These are phyloP conservation scores for Trichoderma sp. DNA, from an alignment of 2,329 filamentous ascomycete genomes.

Conservation along the genomic window DNA sequence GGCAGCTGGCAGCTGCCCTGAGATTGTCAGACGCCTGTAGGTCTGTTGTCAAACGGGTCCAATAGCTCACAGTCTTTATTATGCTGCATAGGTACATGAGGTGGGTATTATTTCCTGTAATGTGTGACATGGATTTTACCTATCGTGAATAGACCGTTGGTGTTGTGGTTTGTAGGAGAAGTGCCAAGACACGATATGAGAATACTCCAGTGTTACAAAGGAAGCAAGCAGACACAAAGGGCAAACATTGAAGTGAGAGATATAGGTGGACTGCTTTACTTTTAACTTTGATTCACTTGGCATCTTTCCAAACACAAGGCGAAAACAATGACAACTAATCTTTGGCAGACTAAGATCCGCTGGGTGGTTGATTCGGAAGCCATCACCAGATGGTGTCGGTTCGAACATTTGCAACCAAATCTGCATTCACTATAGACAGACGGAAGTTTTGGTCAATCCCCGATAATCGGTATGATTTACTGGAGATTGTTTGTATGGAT, in stretches of 20 bases:
- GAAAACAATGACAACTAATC: neutral
- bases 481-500: neutral
- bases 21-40: neutral
- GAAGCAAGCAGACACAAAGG: neutral
- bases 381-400: neutral
- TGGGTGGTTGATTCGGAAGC: neutral
- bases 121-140: neutral
- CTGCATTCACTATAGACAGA: neutral
- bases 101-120: neutral
- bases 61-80: neutral
- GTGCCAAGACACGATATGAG: neutral
- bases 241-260: neutral
- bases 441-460: neutral
- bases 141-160: neutral
- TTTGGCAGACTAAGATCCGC: neutral
- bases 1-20: neutral
- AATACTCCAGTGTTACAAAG: neutral
- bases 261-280: neutral
- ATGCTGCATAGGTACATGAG: too few relatives aligned
- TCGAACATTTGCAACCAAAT: neutral
- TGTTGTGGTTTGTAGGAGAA: neutral
- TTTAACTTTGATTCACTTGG: neutral
- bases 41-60: neutral
- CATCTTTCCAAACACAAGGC: neutral
- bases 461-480: neutral